phyloP scores from a whole-genome alignment of 1,139 yeast species.

The Saccharomyces hybrid region DNA sequence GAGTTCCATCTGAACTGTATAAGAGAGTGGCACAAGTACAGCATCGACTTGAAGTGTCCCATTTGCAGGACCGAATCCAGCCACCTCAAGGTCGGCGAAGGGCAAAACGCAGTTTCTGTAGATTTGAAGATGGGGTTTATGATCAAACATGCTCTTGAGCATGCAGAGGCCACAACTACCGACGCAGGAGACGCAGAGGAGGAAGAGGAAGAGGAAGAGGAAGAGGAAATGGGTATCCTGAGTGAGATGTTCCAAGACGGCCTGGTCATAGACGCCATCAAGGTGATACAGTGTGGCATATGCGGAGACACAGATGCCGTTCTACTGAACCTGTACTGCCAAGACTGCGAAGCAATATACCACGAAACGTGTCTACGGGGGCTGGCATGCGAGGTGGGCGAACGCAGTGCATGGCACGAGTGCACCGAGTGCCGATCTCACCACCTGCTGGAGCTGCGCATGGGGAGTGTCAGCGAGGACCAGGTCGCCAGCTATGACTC shows the following conservation, averaged over 20 bases:
- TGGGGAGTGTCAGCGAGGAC: neutral
- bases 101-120: conserved; percentile 5
- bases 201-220: neutral
- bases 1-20: conserved; percentile 26
- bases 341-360: conserved; percentile 14
- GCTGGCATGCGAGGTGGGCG: conserved; percentile 21
- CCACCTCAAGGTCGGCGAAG: conserved; percentile 5
- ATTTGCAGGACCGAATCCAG: conserved; percentile 21
- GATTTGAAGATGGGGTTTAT: conserved; percentile 14
- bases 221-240: neutral
- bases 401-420: conserved; percentile 16
- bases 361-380: conserved; percentile 22
- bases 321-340: conserved; percentile 14
- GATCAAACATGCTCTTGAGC: conserved; percentile 8
- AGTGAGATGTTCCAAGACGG: neutral
- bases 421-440: conserved; percentile 15
- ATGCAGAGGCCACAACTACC: neutral
- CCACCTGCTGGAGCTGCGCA: neutral
- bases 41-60: conserved; percentile 25
- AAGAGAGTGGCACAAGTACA: conserved; percentile 27
- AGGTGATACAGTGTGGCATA: conserved; percentile 14
- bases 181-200: neutral
- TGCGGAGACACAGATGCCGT: conserved; percentile 17
- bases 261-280: neutral
- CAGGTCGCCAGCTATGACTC: conserved; percentile 1